Conservation (phyloP, 495 filamentous ascomycete genomes). For the Aspergillus bridgeri region DNA sequence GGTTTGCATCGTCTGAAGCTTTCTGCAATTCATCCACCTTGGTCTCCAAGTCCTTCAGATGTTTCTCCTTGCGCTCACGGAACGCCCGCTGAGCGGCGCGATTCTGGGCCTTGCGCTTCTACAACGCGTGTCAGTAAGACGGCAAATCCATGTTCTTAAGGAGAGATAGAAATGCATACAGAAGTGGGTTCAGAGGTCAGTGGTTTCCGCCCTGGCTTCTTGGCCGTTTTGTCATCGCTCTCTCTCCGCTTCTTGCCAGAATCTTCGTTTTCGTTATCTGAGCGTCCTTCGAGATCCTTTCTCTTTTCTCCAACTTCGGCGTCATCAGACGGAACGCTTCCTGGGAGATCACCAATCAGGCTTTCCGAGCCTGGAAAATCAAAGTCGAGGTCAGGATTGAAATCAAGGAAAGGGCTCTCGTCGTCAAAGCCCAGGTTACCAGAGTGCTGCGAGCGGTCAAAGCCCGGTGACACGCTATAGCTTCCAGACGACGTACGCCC, state of each 20-base stretch:
- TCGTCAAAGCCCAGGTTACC: constrained; percentile 51
- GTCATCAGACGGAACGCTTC: constrained; percentile 48
- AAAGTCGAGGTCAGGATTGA: constrained; percentile 69
- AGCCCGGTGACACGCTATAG: constrained; percentile 48
- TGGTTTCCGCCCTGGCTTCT: constrained; percentile 96
- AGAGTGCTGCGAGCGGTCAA: constrained; percentile 49
- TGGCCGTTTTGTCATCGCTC: constrained; percentile 70
- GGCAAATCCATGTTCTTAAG: not conserved
- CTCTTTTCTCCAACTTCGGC: constrained; percentile 58
- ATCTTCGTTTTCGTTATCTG: constrained; percentile 65
- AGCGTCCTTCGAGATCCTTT: constrained; percentile 75
- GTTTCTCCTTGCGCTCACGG: constrained; percentile 96
- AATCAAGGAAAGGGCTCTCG: constrained; percentile 81
- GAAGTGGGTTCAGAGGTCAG: constrained; percentile 93
- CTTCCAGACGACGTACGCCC: constrained; percentile 32
- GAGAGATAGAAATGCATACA: constrained; percentile 52
- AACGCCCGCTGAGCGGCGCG: constrained; percentile 95
- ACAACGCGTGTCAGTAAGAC: constrained; percentile 40
- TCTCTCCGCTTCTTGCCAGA: constrained; percentile 76
- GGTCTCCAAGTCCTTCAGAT: constrained; percentile 90
- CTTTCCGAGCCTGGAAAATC: constrained; percentile 57
- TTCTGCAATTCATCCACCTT: constrained; percentile 94
- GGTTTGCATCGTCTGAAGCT: constrained; percentile 72
- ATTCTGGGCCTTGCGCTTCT: constrained; percentile 99
- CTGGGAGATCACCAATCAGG: constrained; percentile 77